Evolutionary conservation across 208 protist genomes (phyloP).

Genomic region (Wallacemonas sp.): DNA sequence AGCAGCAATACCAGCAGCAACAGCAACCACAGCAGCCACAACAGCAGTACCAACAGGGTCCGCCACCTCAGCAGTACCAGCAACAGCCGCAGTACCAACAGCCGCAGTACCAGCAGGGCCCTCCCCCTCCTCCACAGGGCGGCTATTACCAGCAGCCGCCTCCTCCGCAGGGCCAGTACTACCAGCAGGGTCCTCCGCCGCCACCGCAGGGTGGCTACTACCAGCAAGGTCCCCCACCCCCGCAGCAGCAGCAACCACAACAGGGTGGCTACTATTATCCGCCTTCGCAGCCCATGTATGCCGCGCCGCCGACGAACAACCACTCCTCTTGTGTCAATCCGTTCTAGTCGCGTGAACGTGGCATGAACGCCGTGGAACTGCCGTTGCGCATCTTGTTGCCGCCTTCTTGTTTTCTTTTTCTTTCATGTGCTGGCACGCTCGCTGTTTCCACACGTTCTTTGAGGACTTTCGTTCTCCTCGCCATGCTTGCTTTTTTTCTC

Average conservation of each 20-base stretch:
- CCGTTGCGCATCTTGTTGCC: not conserved
- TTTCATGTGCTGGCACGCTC: not conserved
- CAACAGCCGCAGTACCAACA: not conserved
- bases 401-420: not conserved
- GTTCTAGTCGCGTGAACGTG: not conserved
- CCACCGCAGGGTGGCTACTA: conserved; percentile 1
- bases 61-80: conserved; percentile 11
- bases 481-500: conserved; percentile 7
- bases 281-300: conserved; percentile 5
- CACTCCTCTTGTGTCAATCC: not conserved
- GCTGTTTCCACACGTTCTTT: not conserved
- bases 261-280: conserved; percentile 12
- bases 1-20: conserved; percentile 19
- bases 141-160: conserved; percentile 11
- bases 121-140: conserved; percentile 11
- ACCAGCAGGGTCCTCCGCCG: not conserved
- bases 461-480: not conserved
- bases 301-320: not conserved
- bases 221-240: not conserved
- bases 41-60: conserved; percentile 1
- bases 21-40: conserved; percentile 8
- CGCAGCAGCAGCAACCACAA: conserved; percentile 14
- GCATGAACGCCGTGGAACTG: not conserved
- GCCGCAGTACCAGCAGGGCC: conserved; percentile 7
- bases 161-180: not conserved